Evolutionary conservation across 257 asterid species (phyloP).

Genomic region (Scutellaria barbata): DNA sequence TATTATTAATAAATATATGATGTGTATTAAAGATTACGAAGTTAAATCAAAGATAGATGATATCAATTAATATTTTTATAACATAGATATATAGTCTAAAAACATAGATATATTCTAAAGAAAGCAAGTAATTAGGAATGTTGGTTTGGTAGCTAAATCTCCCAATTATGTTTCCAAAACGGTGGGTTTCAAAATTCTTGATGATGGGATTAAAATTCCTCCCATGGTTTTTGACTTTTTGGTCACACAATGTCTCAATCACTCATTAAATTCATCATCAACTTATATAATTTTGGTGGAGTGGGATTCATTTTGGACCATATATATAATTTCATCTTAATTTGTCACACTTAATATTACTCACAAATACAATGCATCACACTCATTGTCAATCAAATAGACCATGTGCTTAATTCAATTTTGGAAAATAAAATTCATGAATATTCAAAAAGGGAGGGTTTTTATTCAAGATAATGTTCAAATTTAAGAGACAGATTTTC

Average conservation of each 20-base stretch:
- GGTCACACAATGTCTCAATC: background rate
- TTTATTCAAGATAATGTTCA: constrained; percentile 28
- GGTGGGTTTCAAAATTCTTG: constrained; percentile 29
- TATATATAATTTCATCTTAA: constrained; percentile 11
- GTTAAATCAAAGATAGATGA: too few species aligned
- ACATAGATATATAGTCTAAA: too few species aligned
- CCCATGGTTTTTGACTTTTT: constrained; percentile 39
- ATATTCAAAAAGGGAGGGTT: background rate
- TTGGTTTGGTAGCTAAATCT: constrained; percentile 23
- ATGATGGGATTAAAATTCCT: constrained; percentile 36
- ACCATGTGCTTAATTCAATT: background rate
- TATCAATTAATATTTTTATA: too few species aligned
- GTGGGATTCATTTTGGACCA: constrained; percentile 35
- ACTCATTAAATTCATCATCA: constrained; percentile 30
- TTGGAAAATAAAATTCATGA: background rate
- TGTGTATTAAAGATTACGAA: too few species aligned
- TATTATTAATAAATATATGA: too few species aligned
- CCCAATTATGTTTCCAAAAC: constrained; percentile 9
- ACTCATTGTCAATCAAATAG: constrained; percentile 20
- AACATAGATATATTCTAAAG: background rate
- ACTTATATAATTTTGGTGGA: background rate
- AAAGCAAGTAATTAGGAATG: constrained; percentile 6
- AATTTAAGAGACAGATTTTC: constrained; percentile 33
- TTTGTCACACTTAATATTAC: constrained; percentile 12
- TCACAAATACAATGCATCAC: constrained; percentile 24